A percentile compares a stretch with the other conserved stretches of the same genome.
phyloP scores from a whole-genome alignment of 148 eudicot genomes.

The Rhododendron henanense region DNA sequence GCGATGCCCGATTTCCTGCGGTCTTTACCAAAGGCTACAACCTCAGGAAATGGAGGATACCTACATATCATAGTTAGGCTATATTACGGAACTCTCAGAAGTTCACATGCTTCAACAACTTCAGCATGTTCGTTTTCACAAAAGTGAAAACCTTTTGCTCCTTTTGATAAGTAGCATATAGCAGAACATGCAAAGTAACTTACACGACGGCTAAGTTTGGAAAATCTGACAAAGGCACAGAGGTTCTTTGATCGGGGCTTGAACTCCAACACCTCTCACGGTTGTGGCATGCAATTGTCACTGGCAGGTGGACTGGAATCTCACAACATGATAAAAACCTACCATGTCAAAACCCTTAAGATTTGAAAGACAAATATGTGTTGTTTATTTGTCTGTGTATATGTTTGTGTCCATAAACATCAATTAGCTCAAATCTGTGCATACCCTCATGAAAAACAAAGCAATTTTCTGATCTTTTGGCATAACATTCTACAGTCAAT shows the following conservation, averaged over 20 bases:
- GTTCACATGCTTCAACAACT: conserved; percentile 13
- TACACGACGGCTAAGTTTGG: conserved; percentile 80
- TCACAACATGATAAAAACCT: conserved; percentile 85
- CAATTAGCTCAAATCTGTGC: background rate
- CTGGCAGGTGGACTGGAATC: conserved; percentile 70
- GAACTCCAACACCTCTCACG: conserved; percentile 84
- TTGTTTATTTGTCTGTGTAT: too few relatives aligned
- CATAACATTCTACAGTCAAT: background rate
- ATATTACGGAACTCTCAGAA: conserved; percentile 9
- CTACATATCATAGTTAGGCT: conserved; percentile 35
- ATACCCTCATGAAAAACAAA: background rate
- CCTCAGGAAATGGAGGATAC: conserved; percentile 91
- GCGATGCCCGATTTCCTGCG: conserved; percentile 69
- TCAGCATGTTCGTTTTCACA: background rate
- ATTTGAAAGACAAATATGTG: background rate
- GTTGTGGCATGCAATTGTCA: conserved; percentile 80
- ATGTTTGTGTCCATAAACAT: background rate
- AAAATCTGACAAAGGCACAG: conserved; percentile 64
- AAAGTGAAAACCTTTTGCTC: conserved; percentile 3
- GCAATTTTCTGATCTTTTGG: background rate
- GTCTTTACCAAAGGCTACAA: conserved; percentile 79
- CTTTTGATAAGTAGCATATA: conserved; percentile 8
- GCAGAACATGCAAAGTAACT: conserved; percentile 27
- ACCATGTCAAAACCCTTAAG: conserved; percentile 14
- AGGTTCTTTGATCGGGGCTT: conserved; percentile 49